Percentiles rank a stretch among this genome's conserved stretches.
Conservation (phyloP, 768 basidiomycete genomes). For the Chiua virens region DNA sequence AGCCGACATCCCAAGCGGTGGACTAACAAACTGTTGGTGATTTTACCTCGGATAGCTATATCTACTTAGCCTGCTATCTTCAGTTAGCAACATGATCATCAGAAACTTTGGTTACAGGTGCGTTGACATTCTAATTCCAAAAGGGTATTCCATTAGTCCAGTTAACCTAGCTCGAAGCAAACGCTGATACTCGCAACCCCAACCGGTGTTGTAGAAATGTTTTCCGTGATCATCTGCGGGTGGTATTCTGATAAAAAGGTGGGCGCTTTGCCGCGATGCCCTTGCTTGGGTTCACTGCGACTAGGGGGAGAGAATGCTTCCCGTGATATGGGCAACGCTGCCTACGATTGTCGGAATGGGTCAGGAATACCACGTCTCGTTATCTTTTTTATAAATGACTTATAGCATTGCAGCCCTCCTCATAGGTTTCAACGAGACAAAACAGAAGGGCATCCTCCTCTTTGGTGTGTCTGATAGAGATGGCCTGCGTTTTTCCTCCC, state of each 20-base stretch:
- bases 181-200: slow-evolving; percentile 17
- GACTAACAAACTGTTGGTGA: no score
- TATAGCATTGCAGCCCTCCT: slow-evolving; percentile 11
- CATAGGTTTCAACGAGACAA: slow-evolving; percentile 23
- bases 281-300: slow-evolving; percentile 3
- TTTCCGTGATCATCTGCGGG: slow-evolving; percentile 21
- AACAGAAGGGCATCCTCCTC: slow-evolving; percentile 21
- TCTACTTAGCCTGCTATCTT: no score
- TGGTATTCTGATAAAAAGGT: slow-evolving; percentile 25
- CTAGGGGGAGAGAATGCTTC: slow-evolving; percentile 16
- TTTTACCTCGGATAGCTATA: no score
- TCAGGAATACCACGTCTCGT: not conserved
- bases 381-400: not conserved
- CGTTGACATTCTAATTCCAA: no score
- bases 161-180: no score
- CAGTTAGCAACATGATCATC: no score
- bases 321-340: slow-evolving; percentile 4
- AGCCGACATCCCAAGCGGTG: no score
- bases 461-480: slow-evolving; percentile 14
- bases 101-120: no score
- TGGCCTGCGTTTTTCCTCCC: not conserved
- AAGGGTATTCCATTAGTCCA: no score
- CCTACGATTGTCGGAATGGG: no score
- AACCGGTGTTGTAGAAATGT: slow-evolving; percentile 16
- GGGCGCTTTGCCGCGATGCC: not conserved